Percentiles rank a stretch among this genome's conserved stretches.
These are phyloP conservation scores for Citrus unshiu DNA, from an alignment of 345 rosid species.

Conservation along the genomic window DNA sequence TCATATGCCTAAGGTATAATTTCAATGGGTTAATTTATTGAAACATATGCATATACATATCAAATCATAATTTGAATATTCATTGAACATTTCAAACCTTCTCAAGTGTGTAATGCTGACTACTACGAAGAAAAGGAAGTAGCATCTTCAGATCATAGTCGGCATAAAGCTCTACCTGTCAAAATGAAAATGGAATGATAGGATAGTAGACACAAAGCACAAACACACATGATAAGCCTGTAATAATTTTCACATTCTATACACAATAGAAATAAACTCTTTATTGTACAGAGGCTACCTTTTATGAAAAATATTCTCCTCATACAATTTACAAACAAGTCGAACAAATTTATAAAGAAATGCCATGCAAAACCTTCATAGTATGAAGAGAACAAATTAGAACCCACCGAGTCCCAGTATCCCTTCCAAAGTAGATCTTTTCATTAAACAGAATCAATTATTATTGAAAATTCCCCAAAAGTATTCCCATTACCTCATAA, in stretches of 20 bases:
- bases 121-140: constrained; percentile 94
- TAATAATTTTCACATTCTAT: background rate
- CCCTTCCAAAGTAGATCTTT: background rate
- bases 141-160: constrained; percentile 90
- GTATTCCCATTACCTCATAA: background rate
- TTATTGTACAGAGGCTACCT: background rate
- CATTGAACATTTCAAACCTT: constrained; percentile 61
- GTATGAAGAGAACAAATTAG: too few species aligned
- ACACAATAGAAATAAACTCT: background rate
- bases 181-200: constrained; percentile 15
- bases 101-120: constrained; percentile 95
- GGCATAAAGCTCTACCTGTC: constrained; percentile 90
- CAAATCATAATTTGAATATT: constrained; percentile 12
- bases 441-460: background rate
- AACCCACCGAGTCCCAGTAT: background rate
- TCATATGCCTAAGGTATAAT: constrained; percentile 74
- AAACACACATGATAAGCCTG: background rate
- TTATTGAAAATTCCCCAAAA: background rate
- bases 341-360: background rate
- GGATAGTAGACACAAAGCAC: constrained; percentile 6
- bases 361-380: background rate
- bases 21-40: constrained; percentile 21
- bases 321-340: background rate
- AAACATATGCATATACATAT: background rate
- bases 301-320: background rate